phyloP scores from a whole-genome alignment of 441 rosid genomes.

The Dalechampia spathulata region DNA sequence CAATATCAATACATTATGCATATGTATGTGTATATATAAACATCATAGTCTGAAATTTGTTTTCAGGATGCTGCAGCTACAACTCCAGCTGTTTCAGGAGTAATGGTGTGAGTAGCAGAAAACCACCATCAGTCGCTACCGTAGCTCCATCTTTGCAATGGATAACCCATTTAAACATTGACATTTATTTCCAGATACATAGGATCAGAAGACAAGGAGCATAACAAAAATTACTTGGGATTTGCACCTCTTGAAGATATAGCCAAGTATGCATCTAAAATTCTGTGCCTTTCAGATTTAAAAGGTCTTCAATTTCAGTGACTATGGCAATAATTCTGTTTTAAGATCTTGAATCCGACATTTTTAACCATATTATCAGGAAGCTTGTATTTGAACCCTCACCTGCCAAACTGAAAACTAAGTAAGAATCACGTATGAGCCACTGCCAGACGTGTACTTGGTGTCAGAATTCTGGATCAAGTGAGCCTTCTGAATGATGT shows the following conservation, averaged over 20 bases:
- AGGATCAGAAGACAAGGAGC: slow-evolving; percentile 69
- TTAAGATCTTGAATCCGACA: neutral
- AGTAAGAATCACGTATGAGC: too few species aligned
- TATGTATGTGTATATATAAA: too few species aligned
- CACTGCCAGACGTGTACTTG: too few species aligned
- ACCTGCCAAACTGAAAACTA: too few species aligned
- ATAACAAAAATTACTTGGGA: slow-evolving; percentile 66
- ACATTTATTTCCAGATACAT: slow-evolving; percentile 44
- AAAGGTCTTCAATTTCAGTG: neutral
- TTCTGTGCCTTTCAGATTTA: neutral
- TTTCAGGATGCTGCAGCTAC: slow-evolving; percentile 55
- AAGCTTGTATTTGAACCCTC: too few species aligned
- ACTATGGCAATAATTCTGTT: neutral
- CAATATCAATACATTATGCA: neutral
- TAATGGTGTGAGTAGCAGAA: slow-evolving; percentile 63
- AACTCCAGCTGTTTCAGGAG: slow-evolving; percentile 68
- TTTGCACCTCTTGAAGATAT: slow-evolving; percentile 65
- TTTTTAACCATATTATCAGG: too few species aligned
- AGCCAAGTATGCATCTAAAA: slow-evolving; percentile 43
- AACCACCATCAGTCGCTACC: neutral
- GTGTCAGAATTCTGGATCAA: too few species aligned
- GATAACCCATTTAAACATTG: neutral
- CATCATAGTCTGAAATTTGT: slow-evolving; percentile 13
- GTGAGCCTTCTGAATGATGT: too few species aligned
- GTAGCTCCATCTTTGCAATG: neutral